Conservation (phyloP, 257 asterid genomes). For the Solanum etuberosum region DNA sequence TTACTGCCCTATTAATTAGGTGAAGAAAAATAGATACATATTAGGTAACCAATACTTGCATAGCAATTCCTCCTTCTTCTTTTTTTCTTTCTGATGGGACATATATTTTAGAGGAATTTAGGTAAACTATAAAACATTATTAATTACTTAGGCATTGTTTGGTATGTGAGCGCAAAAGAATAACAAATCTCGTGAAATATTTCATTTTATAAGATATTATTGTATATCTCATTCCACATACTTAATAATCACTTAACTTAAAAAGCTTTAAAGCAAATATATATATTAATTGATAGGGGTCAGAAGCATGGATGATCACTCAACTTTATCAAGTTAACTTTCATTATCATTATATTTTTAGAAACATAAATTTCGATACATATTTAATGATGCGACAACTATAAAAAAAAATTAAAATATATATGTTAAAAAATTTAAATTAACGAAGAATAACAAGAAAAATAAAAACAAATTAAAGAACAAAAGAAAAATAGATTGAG, state of each 20-base stretch:
- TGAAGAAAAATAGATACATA: background rate
- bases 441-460: background rate
- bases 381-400: background rate
- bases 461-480: no score
- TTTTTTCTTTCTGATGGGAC: background rate
- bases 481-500: no score
- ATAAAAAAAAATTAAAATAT: no score
- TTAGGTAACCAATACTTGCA: background rate
- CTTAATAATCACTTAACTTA: background rate
- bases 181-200: background rate
- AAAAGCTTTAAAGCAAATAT: background rate
- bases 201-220: background rate
- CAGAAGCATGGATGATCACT: background rate
- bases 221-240: background rate
- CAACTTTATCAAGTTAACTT: background rate
- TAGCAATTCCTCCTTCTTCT: background rate
- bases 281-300: background rate
- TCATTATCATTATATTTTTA: no score
- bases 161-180: background rate
- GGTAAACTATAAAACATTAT: background rate
- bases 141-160: background rate
- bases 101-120: background rate
- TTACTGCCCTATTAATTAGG: background rate
- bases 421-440: no score
- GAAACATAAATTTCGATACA: no score